Evolutionary conservation across 2,329 filamentous ascomycete species (phyloP), one percentile per base, ranked within the genome.

Genomic region (Colletotrichum tabaci): DNA sequence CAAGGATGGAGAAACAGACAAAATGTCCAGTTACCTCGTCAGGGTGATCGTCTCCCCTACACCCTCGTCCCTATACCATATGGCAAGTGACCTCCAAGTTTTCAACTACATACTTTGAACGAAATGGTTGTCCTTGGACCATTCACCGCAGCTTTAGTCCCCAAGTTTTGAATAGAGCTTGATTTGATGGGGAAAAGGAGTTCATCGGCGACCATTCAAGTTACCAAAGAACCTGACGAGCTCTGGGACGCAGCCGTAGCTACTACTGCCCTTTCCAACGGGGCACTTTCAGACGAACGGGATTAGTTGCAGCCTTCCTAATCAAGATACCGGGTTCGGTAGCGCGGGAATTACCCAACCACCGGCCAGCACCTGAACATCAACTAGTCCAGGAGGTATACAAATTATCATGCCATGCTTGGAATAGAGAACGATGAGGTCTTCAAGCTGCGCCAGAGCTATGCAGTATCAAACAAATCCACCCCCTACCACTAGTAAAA

Each of bases 401-500:
- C n/a, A 23, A 9, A n/a, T 10, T n/a, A 38, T 42, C n/a, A n/a
- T 10, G 35, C 21, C 53, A 16, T 10, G 8, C 12, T 55, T n/a
- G 35, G 35, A 3, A 42, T 42, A 9, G 13, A 13, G 21, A 57
- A 16, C 12, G 10, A 23, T 15, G 35, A 57, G n/a, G 12, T 42
- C 2, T 57, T 23, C 3, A 9, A 21, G 10, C 8, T 16, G 18
- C 38, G 38, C 15, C 46, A 23, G 18, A n/a, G 46, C 53, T 38
- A 38, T 57, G 52, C 18, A 21, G 38, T 42, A 7, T 21, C n/a
- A 12, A 42, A 42, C 26, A 13, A 52, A 13, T n/a, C 15, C 55
- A 21, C 26, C 38, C 47, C 64, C 58, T 44, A 26, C 42, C 40
- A 40, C 61, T 71, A 76, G 38, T 75, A 69, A n/a, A 77, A 61